Conservation (phyloP, 371 early-diverging fungal genomes). For the Mucor irregularis region DNA sequence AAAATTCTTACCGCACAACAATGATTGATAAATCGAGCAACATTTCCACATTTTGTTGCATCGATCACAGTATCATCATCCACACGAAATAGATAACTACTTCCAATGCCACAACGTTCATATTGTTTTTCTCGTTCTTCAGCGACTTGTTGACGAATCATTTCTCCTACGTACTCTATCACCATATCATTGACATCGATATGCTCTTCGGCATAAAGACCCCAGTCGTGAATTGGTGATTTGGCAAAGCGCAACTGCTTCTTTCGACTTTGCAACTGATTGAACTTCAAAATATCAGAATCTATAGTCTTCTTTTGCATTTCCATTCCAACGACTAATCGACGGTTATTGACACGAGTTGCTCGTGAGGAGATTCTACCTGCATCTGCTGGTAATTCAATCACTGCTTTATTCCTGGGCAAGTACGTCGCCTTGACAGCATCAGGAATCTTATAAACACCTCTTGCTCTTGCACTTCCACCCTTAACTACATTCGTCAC, state of each 20-base stretch:
- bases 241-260: conserved; percentile 88
- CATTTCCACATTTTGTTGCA: conserved; percentile 97
- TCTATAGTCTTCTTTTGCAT: conserved; percentile 47
- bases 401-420: conserved; percentile 51
- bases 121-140: conserved; percentile 95
- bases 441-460: conserved; percentile 73
- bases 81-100: conserved; percentile 94
- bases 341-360: conserved; percentile 65
- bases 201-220: conserved; percentile 90
- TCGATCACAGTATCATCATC: conserved; percentile 97
- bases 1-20: conserved; percentile 82
- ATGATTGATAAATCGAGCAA: conserved; percentile 98
- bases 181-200: conserved; percentile 94
- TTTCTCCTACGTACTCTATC: conserved; percentile 98
- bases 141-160: conserved; percentile 93
- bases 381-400: conserved; percentile 33
- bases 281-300: conserved; percentile 82
- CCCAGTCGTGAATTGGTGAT: conserved; percentile 95
- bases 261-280: conserved; percentile 86
- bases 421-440: conserved; percentile 68
- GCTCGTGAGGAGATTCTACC: conserved; percentile 55
- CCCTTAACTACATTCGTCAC: conserved; percentile 32
- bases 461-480: conserved; percentile 76
- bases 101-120: conserved; percentile 88
- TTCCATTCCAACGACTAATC: conserved; percentile 43